These are phyloP conservation scores for Globisporangium cederbergense DNA, from an alignment of 352 stramenopile species.

Conservation along the genomic window DNA sequence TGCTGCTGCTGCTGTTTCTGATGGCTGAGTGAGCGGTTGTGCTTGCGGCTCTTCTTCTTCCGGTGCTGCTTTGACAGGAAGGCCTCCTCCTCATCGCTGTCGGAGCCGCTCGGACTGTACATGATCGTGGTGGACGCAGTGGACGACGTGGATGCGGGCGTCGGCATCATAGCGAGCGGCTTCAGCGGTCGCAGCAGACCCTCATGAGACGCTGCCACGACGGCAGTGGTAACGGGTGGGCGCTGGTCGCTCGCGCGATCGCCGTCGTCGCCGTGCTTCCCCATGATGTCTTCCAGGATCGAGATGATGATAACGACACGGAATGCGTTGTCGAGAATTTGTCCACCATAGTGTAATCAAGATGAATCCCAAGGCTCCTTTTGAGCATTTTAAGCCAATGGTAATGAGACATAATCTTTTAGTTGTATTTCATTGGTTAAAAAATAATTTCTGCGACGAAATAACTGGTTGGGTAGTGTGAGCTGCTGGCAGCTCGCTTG, in stretches of 20 bases:
- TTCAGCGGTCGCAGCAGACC: neutral
- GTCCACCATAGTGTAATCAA: neutral
- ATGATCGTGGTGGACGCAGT: constrained; percentile 10
- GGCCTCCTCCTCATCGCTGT: constrained; percentile 4
- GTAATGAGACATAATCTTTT: no score
- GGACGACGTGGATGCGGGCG: constrained; percentile 11
- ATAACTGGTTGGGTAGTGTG: constrained; percentile 4
- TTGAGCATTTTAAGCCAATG: neutral
- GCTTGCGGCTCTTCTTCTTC: neutral
- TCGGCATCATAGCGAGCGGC: constrained; percentile 9
- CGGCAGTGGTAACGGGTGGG: neutral
- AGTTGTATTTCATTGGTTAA: neutral
- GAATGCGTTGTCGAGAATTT: neutral
- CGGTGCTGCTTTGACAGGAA: constrained; percentile 4
- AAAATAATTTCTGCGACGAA: neutral
- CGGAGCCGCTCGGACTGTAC: constrained; percentile 9
- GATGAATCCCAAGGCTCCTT: neutral
- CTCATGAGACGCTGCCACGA: neutral
- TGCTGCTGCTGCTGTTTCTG: constrained; percentile 1
- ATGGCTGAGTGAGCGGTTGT: neutral
- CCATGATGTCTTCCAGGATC: neutral
- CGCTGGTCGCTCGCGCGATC: neutral
- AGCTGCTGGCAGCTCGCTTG: neutral
- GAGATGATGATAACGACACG: neutral
- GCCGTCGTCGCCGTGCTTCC: neutral